phyloP scores from a whole-genome alignment of 805 yeast genomes.

The Yamadazyma nakazawae region DNA sequence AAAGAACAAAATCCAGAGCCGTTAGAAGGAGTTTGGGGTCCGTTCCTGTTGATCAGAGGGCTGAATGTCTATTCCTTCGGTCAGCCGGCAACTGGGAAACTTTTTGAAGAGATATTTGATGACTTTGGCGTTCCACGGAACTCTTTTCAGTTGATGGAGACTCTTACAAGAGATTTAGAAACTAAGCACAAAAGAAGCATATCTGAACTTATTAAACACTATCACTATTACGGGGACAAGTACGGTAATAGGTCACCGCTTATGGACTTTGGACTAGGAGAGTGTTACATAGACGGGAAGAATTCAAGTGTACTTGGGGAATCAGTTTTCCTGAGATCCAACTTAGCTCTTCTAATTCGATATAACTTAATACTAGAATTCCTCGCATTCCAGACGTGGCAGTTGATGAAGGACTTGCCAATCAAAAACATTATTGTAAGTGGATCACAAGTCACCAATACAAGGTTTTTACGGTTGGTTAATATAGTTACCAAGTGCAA shows the following conservation, averaged over 20 bases:
- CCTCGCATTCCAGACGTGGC: conserved; percentile 47
- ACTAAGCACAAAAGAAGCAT: conserved; percentile 11
- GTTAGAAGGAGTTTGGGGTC: conserved; percentile 58
- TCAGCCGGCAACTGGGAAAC: conserved; percentile 55
- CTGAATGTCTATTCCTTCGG: conserved; percentile 49
- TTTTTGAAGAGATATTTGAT: conserved; percentile 46
- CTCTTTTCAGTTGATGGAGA: conserved; percentile 18
- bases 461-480: conserved; percentile 28
- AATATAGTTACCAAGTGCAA: conserved; percentile 4
- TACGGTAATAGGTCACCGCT: conserved; percentile 59
- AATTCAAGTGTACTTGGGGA: conserved; percentile 14
- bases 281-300: conserved; percentile 47
- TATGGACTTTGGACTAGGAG: conserved; percentile 47
- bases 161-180: conserved; percentile 21
- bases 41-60: conserved; percentile 29
- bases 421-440: conserved; percentile 37
- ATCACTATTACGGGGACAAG: conserved; percentile 52
- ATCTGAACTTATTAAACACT: conserved; percentile 27
- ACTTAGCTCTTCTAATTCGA: conserved; percentile 33
- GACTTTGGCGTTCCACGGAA: conserved; percentile 15
- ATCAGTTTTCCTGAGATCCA: conserved; percentile 26
- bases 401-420: conserved; percentile 27
- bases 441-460: conserved; percentile 55
- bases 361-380: conserved; percentile 50
- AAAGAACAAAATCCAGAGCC: conserved; percentile 22